A percentile compares a stretch with the other conserved stretches of the same genome.
Conservation (phyloP, 257 asterid species). For the Penstemon newberryi region DNA sequence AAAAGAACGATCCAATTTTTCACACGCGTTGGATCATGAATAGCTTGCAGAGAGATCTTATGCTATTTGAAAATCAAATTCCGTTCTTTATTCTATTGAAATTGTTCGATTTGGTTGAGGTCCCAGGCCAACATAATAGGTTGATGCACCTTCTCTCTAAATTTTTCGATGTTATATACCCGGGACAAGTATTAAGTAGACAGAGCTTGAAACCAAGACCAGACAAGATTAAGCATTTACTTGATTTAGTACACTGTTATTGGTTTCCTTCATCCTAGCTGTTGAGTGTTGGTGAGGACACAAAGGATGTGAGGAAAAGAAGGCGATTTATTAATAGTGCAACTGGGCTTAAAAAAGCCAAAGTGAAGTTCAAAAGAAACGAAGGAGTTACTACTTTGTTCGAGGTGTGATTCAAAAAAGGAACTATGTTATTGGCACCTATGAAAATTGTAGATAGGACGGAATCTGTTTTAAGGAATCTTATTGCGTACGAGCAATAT, state of each 20-base stretch:
- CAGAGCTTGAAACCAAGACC: too few relatives aligned
- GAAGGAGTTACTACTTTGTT: background rate
- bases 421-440: background rate
- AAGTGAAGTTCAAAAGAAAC: constrained; percentile 18
- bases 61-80: background rate
- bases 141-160: too few relatives aligned
- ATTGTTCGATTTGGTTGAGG: too few relatives aligned
- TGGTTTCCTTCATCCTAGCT: constrained; percentile 15
- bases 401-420: background rate
- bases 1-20: too few relatives aligned
- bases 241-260: too few relatives aligned
- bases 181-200: too few relatives aligned
- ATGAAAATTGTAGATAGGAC: constrained; percentile 27
- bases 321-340: constrained; percentile 22
- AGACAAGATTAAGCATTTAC: too few relatives aligned
- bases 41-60: too few relatives aligned
- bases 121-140: too few relatives aligned
- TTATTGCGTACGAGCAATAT: constrained; percentile 34
- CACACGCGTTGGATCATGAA: too few relatives aligned
- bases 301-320: background rate
- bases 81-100: background rate
- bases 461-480: constrained; percentile 29
- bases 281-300: background rate
- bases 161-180: too few relatives aligned
- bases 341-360: constrained; percentile 28